Evolutionary conservation across 2,329 filamentous ascomycete genomes (phyloP), one percentile per base, ranked within the genome.

Genomic region (Xylaria sp.): DNA sequence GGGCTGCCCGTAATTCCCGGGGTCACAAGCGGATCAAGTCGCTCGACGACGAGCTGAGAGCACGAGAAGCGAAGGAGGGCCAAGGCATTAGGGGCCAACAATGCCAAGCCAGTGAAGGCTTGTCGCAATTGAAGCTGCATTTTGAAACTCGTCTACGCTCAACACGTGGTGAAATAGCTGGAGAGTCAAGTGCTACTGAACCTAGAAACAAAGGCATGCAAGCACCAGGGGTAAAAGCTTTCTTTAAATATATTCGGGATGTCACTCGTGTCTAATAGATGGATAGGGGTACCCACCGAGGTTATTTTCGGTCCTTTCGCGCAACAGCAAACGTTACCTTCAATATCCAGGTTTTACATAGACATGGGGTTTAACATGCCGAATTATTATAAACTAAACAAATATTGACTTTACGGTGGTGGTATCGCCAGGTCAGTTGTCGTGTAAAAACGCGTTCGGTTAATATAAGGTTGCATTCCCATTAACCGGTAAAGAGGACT

Each of bases 11-110:
- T 66, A 1, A 74, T 71, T 1, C 73, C 73, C 36, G 73, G 73
- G 25, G 72, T 74, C 31, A 75, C 72, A 9, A 75, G 55, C 31
- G 73, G 73, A 33, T 75, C 73, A 17, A 75, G 71, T 3, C 73
- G 69, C 61, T 74, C 73, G 13, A 74, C 71, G n/a, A 73, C 72
- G 10, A 75, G 72, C 33, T 74, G 72, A 5, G 72, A 75, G 45
- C 72, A 74, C 36, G 73, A 75, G 65, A 74, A 75, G 2, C 73
- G 71, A 45, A 74, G 72, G 22, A 74, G 63, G 20, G 72, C 72
- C n/a, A 51, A 20, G 27, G 55, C 42, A 31, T 57, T 17, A 10
- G 66, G 55, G 33, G 44, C 59, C 5, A 63, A 20, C 10, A 63
- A 50, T 15, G 55, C 63, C 49, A 68, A n/a, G 39, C 45, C 62